phyloP scores from a whole-genome alignment of 2,329 filamentous ascomycete genomes.

The Colletotrichum destructivum region DNA sequence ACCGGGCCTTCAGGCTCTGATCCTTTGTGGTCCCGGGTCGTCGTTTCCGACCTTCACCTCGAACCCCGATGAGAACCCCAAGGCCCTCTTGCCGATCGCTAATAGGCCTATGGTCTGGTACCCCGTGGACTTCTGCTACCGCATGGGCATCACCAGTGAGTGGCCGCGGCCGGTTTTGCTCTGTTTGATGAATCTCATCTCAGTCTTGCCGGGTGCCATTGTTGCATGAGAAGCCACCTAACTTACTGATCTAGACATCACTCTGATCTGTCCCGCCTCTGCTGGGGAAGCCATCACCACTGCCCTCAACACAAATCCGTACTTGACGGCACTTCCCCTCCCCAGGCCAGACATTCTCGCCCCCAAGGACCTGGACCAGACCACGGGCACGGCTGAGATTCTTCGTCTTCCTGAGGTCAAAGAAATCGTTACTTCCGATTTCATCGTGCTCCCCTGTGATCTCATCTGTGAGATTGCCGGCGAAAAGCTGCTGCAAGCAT shows the following conservation, averaged over 20 bases:
- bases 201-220: background rate
- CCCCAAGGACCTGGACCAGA: conserved; percentile 82
- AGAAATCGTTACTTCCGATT: conserved; percentile 84
- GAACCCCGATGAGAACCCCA: conserved; percentile 84
- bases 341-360: conserved; percentile 83
- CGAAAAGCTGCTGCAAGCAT: conserved; percentile 86
- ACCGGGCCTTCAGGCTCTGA: conserved; percentile 85
- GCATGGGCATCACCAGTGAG: conserved; percentile 82
- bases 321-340: conserved; percentile 79
- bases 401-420: conserved; percentile 88
- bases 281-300: conserved; percentile 77
- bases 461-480: conserved; percentile 91
- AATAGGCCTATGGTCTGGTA: conserved; percentile 94
- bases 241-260: conserved; percentile 67
- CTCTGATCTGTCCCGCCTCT: conserved; percentile 74
- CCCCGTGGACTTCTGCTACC: conserved; percentile 87
- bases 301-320: conserved; percentile 83
- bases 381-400: conserved; percentile 90
- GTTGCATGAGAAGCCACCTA: conserved; percentile 9
- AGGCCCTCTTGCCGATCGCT: conserved; percentile 85
- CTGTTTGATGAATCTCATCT: background rate
- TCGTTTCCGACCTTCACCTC: conserved; percentile 88
- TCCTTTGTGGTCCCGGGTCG: conserved; percentile 86
- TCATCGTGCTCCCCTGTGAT: conserved; percentile 93
- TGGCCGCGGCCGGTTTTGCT: conserved; percentile 24